Evolutionary conservation across 176 grass and related monocot genomes (phyloP).

Genomic region (Phragmites australis): DNA sequence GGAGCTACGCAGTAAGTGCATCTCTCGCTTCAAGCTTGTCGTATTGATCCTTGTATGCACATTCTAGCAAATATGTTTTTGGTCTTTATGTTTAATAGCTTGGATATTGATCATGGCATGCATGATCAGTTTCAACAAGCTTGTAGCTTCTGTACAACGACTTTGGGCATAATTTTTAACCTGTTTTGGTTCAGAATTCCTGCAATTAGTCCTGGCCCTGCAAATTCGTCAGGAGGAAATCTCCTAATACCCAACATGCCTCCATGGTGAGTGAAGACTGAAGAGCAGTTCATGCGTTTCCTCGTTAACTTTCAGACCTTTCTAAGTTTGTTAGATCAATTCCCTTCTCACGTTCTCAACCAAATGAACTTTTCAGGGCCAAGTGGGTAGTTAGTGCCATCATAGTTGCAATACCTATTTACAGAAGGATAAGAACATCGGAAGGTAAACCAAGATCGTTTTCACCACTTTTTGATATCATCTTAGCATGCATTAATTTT

Average conservation of each 20-base stretch:
- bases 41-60: not conserved
- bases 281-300: not conserved
- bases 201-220: slow-evolving; percentile 27
- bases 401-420: slow-evolving; percentile 53
- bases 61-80: not conserved
- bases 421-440: slow-evolving; percentile 46
- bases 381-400: slow-evolving; percentile 45
- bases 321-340: not conserved
- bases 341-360: not conserved
- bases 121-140: not conserved
- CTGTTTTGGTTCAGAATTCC: slow-evolving; percentile 33
- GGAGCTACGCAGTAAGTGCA: slow-evolving; percentile 29
- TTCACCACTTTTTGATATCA: not conserved
- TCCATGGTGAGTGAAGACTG: slow-evolving; percentile 45
- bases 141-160: not conserved
- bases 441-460: slow-evolving; percentile 35
- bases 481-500: not conserved
- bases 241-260: slow-evolving; percentile 51
- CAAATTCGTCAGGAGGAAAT: slow-evolving; percentile 25
- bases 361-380: slow-evolving; percentile 22
- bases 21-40: not conserved
- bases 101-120: not conserved
- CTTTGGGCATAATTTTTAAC: not conserved
- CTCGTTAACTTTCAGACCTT: slow-evolving; percentile 1
- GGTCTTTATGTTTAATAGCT: not conserved